Percentiles rank a stretch among this genome's conserved stretches.
phyloP scores from a whole-genome alignment of 2,329 filamentous ascomycete species.

The Aspergillus sp. region DNA sequence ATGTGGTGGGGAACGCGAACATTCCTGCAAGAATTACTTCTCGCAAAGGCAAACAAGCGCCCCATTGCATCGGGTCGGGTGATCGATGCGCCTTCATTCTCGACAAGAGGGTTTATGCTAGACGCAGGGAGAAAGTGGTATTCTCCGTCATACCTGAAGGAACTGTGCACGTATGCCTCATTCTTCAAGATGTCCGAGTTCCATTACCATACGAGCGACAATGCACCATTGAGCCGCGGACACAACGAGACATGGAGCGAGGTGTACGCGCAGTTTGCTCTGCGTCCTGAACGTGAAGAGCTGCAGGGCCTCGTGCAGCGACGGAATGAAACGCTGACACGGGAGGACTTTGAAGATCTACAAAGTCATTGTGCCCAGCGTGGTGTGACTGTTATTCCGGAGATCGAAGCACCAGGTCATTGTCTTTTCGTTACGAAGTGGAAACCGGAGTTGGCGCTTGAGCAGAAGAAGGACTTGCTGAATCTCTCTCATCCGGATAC shows the following conservation, averaged over 20 bases:
- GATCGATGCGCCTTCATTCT: conserved; percentile 54
- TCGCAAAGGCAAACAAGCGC: conserved; percentile 27
- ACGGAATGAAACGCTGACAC: conserved; percentile 56
- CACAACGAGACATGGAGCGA: conserved; percentile 48
- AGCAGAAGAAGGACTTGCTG: conserved; percentile 52
- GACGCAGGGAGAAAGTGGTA: conserved; percentile 60
- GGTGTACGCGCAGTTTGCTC: conserved; percentile 57
- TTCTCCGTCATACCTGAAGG: conserved; percentile 53
- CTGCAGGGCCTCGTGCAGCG: conserved; percentile 52
- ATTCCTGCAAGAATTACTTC: conserved; percentile 51
- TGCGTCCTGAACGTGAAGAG: conserved; percentile 50
- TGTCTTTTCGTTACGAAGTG: conserved; percentile 58
- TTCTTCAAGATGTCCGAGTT: conserved; percentile 63
- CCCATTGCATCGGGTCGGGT: conserved; percentile 45
- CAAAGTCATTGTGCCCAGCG: conserved; percentile 54
- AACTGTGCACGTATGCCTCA: conserved; percentile 61
- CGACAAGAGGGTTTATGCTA: conserved; percentile 51
- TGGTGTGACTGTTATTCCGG: conserved; percentile 59
- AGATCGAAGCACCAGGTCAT: conserved; percentile 62
- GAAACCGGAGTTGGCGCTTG: conserved; percentile 56
- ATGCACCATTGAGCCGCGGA: conserved; percentile 53
- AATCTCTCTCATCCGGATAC: conserved; percentile 58
- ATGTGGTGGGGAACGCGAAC: conserved; percentile 61
- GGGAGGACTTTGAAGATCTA: conserved; percentile 52
- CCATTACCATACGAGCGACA: conserved; percentile 60